These are phyloP conservation scores for Tetrapisispora fleetii DNA, from an alignment of 805 yeast genomes.

Conservation along the genomic window DNA sequence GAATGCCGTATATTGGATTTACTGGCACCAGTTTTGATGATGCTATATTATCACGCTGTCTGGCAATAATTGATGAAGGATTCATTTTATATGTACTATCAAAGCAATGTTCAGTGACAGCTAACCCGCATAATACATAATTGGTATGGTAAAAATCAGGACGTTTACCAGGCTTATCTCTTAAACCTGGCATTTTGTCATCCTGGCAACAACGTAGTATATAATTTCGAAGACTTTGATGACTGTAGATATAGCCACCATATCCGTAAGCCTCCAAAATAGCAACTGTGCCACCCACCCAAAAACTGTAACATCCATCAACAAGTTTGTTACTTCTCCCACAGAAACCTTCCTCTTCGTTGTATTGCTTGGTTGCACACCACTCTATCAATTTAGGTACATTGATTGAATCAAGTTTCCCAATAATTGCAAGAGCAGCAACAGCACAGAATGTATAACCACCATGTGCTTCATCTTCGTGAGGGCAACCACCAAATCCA, in stretches of 20 bases:
- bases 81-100: background rate
- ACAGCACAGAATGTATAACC: slow-evolving; percentile 92
- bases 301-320: slow-evolving; percentile 91
- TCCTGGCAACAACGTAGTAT: slow-evolving; percentile 69
- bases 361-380: slow-evolving; percentile 60
- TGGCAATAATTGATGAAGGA: slow-evolving; percentile 2
- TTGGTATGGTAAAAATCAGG: slow-evolving; percentile 90
- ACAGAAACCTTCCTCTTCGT: slow-evolving; percentile 73
- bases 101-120: slow-evolving; percentile 13
- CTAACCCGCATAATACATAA: slow-evolving; percentile 69
- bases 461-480: slow-evolving; percentile 84
- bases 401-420: slow-evolving; percentile 36
- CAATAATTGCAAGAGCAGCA: slow-evolving; percentile 46
- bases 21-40: slow-evolving; percentile 21
- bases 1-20: slow-evolving; percentile 54
- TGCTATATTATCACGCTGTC: background rate
- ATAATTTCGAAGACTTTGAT: slow-evolving; percentile 53
- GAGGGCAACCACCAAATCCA: slow-evolving; percentile 79
- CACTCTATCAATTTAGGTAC: slow-evolving; percentile 48
- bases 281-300: slow-evolving; percentile 83
- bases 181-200: slow-evolving; percentile 53
- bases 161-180: slow-evolving; percentile 75
- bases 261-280: slow-evolving; percentile 30
- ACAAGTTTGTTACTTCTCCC: slow-evolving; percentile 92
- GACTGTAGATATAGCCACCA: slow-evolving; percentile 32